Evolutionary conservation across 495 filamentous ascomycete genomes (phyloP).

Genomic region (Sporormia fimetaria): DNA sequence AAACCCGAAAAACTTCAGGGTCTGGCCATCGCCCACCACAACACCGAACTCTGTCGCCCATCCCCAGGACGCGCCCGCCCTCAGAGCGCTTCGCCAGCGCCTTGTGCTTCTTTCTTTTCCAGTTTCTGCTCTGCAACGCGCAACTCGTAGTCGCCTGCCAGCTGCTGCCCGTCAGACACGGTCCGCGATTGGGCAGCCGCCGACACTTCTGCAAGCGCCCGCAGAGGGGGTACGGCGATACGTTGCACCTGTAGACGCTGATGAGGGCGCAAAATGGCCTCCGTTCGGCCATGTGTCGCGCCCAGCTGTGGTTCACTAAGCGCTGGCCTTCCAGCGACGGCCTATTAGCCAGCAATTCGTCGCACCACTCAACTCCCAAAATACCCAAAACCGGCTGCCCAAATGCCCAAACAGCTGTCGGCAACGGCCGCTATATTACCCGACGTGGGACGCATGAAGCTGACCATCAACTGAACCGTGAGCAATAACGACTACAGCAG

Average conservation of each 20-base stretch:
- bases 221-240: slow-evolving; percentile 7
- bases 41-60: too few species aligned
- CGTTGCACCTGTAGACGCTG: slow-evolving; percentile 17
- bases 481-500: neutral
- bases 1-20: too few species aligned
- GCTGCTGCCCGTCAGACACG: too few species aligned
- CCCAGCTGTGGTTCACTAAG: slow-evolving; percentile 17
- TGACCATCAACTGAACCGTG: slow-evolving; percentile 6
- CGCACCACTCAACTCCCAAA: slow-evolving; percentile 9
- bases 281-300: slow-evolving; percentile 15
- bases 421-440: slow-evolving; percentile 11
- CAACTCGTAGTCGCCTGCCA: too few species aligned
- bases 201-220: slow-evolving; percentile 14
- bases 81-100: too few species aligned
- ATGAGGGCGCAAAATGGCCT: neutral
- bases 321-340: slow-evolving; percentile 4
- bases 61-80: too few species aligned
- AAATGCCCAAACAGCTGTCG: slow-evolving; percentile 6
- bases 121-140: too few species aligned
- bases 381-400: slow-evolving; percentile 11
- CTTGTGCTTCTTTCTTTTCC: too few species aligned
- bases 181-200: slow-evolving; percentile 12
- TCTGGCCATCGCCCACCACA: slow-evolving; percentile 21
- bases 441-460: neutral
- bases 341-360: slow-evolving; percentile 17